A percentile compares a stretch with the other conserved stretches of the same genome.
Evolutionary conservation across 2,329 filamentous ascomycete genomes (phyloP).

Genomic region (Venturia nashicola): DNA sequence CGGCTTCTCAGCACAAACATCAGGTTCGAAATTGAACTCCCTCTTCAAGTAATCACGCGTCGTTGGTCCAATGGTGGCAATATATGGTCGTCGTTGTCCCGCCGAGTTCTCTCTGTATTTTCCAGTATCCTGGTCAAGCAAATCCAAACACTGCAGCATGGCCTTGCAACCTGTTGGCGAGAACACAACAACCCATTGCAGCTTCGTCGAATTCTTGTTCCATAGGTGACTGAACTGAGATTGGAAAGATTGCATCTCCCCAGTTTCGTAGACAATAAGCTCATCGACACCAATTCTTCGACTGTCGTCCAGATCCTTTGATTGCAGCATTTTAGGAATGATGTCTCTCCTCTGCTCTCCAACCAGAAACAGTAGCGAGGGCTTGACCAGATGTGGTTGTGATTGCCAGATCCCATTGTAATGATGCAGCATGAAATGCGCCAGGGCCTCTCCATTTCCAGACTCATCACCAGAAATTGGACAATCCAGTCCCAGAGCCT

Average conservation of each 20-base stretch:
- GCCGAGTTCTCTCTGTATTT: constrained; percentile 16
- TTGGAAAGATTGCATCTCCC: constrained; percentile 37
- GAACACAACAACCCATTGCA: constrained; percentile 64
- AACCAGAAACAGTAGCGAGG: constrained; percentile 70
- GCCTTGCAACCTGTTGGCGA: constrained; percentile 50
- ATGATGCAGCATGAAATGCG: constrained; percentile 65
- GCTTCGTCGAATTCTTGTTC: constrained; percentile 12
- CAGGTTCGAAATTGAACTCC: constrained; percentile 54
- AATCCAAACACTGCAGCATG: constrained; percentile 42
- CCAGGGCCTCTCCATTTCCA: constrained; percentile 73
- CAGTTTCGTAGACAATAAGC: constrained; percentile 75
- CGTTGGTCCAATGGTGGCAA: constrained; percentile 89
- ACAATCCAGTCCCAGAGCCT: constrained; percentile 35
- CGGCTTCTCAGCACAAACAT: constrained; percentile 72
- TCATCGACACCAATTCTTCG: constrained; percentile 59
- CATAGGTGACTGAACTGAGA: constrained; percentile 10
- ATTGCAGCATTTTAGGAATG: constrained; percentile 70
- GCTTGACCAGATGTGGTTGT: constrained; percentile 27
- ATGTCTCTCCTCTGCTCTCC: constrained; percentile 84
- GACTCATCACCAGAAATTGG: constrained; percentile 67
- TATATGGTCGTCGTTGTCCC: constrained; percentile 37
- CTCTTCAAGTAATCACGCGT: constrained; percentile 62
- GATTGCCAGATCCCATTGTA: constrained; percentile 39
- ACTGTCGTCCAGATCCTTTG: constrained; percentile 34
- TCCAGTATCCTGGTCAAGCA: constrained; percentile 30